These are phyloP conservation scores for Quercus tomentella DNA, from an alignment of 331 rosid species.

Conservation along the genomic window DNA sequence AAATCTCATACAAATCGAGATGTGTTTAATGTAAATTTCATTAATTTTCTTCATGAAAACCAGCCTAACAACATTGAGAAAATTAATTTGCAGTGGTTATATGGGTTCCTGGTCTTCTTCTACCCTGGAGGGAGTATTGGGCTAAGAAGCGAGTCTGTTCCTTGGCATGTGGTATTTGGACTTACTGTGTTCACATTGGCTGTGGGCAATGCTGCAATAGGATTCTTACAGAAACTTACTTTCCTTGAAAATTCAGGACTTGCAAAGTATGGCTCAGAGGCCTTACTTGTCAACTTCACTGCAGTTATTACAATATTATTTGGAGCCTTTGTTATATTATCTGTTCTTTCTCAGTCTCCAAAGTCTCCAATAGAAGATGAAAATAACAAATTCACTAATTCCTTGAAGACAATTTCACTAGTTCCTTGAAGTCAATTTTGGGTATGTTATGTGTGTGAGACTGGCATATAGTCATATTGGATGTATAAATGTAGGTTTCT, in stretches of 20 bases:
- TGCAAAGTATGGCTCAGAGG: constrained; percentile 69
- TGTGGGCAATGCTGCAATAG: constrained; percentile 55
- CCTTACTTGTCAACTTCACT: constrained; percentile 84
- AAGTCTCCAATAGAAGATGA: constrained; percentile 14
- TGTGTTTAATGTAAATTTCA: not conserved
- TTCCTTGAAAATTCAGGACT: constrained; percentile 62
- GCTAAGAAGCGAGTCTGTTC: constrained; percentile 44
- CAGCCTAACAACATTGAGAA: not conserved
- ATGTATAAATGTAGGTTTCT: too few species aligned
- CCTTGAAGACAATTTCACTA: too few species aligned
- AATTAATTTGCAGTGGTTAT: constrained; percentile 59
- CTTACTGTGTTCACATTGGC: constrained; percentile 49
- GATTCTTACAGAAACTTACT: constrained; percentile 84
- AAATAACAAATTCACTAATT: not conserved
- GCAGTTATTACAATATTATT: constrained; percentile 55
- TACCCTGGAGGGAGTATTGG: constrained; percentile 56
- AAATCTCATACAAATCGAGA: not conserved
- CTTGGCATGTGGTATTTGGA: constrained; percentile 82
- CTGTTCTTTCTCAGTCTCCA: constrained; percentile 41
- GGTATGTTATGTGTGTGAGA: too few species aligned
- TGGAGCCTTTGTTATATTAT: constrained; percentile 57
- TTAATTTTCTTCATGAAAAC: not conserved
- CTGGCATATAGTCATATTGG: too few species aligned
- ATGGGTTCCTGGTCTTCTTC: constrained; percentile 66
- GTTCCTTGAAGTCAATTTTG: too few species aligned